Conservation (phyloP, 306 rosid genomes). For the Trifolium dubium region DNA sequence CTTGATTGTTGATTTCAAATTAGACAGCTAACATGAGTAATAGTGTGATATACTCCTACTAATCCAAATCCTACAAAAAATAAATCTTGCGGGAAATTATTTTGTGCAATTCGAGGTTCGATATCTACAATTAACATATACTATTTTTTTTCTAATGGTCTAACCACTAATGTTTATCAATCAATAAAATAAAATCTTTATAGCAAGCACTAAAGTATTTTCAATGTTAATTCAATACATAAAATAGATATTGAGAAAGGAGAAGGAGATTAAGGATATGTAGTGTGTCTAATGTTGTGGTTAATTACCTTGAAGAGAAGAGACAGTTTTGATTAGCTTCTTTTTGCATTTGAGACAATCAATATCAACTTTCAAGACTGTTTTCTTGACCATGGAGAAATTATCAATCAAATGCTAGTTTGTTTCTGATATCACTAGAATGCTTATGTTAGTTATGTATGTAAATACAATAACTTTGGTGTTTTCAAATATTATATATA, state of each 20-base stretch:
- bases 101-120: too few relatives aligned
- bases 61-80: too few relatives aligned
- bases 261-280: background rate
- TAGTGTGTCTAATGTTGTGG: background rate
- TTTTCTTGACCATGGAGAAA: constrained; percentile 54
- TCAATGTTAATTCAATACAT: background rate
- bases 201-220: background rate
- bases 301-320: constrained; percentile 65
- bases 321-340: constrained; percentile 59
- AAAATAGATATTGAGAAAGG: background rate
- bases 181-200: background rate
- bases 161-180: background rate
- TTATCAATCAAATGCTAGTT: background rate
- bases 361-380: constrained; percentile 62
- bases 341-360: constrained; percentile 61
- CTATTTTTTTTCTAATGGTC: too few relatives aligned
- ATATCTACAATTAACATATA: too few relatives aligned
- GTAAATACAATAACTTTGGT: constrained; percentile 14
- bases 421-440: constrained; percentile 1
- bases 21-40: too few relatives aligned
- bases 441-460: too few relatives aligned
- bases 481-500: background rate
- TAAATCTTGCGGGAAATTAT: too few relatives aligned
- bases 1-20: too few relatives aligned
- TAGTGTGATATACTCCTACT: too few relatives aligned